Percentiles rank a stretch among this genome's conserved stretches.
These are phyloP conservation scores for Phialemonium atrogriseum DNA, from an alignment of 2,329 filamentous ascomycete genomes.

Conservation along the genomic window DNA sequence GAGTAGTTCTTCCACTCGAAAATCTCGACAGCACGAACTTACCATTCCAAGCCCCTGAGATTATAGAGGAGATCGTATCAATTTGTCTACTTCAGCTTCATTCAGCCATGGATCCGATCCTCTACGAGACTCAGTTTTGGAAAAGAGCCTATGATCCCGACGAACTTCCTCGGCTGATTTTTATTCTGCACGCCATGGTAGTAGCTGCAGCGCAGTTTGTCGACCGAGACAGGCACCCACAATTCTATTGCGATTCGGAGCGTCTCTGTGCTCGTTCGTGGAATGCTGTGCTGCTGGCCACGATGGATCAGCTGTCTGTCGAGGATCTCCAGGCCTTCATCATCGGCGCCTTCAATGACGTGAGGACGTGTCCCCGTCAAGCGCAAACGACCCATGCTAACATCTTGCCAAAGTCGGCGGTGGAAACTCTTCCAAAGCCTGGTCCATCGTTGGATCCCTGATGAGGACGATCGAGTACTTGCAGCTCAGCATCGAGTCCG, in stretches of 20 bases:
- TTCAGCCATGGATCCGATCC: slow-evolving; percentile 29
- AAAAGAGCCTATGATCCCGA: slow-evolving; percentile 14
- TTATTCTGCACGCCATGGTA: slow-evolving; percentile 25
- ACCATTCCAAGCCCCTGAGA: not conserved
- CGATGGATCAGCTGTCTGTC: slow-evolving; percentile 21
- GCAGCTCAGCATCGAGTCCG: slow-evolving; percentile 24
- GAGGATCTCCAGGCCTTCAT: slow-evolving; percentile 24
- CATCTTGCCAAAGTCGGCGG: slow-evolving; percentile 23
- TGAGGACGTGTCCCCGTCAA: slow-evolving; percentile 10
- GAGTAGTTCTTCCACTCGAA: not conserved
- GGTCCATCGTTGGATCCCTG: slow-evolving; percentile 27
- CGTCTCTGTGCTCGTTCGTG: slow-evolving; percentile 4
- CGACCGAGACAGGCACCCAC: slow-evolving; percentile 14
- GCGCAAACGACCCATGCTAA: slow-evolving; percentile 4
- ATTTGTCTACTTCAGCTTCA: slow-evolving; percentile 15
- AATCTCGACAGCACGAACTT: not conserved
- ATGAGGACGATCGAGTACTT: slow-evolving; percentile 28
- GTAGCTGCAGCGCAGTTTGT: slow-evolving; percentile 16
- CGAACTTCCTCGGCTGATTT: slow-evolving; percentile 16
- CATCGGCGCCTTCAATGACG: slow-evolving; percentile 25
- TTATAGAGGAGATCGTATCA: slow-evolving; percentile 3
- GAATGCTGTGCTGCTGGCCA: slow-evolving; percentile 18
- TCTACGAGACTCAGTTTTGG: slow-evolving; percentile 24
- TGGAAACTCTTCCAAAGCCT: slow-evolving; percentile 21
- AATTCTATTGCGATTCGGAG: slow-evolving; percentile 4